These are phyloP conservation scores for Aegle marmelos DNA, from an alignment of 345 rosid genomes.

Conservation along the genomic window DNA sequence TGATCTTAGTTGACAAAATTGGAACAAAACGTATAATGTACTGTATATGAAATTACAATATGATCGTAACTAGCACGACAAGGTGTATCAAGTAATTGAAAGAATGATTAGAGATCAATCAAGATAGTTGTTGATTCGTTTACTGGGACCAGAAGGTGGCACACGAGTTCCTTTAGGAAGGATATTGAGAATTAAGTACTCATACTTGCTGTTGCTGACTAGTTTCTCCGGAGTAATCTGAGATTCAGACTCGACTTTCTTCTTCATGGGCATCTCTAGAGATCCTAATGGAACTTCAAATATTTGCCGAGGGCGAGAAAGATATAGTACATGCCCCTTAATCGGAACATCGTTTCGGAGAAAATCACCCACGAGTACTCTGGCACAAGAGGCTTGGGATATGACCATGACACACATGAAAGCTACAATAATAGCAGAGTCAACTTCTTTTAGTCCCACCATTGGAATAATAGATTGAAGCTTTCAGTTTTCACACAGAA, in stretches of 20 bases:
- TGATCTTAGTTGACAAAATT: neutral
- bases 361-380: slow-evolving; percentile 8
- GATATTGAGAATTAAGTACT: slow-evolving; percentile 24
- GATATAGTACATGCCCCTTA: neutral
- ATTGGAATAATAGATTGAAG: neutral
- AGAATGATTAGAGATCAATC: slow-evolving; percentile 5
- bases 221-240: neutral
- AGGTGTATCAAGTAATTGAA: neutral
- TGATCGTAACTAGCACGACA: neutral
- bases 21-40: neutral
- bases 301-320: neutral
- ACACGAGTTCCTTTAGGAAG: slow-evolving; percentile 22
- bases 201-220: neutral
- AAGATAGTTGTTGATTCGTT: slow-evolving; percentile 17
- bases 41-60: neutral
- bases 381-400: slow-evolving; percentile 14
- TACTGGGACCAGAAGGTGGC: slow-evolving; percentile 37
- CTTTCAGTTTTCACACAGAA: neutral
- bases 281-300: neutral
- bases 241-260: neutral
- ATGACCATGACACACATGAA: neutral
- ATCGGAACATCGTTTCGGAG: neutral
- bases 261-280: neutral
- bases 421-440: neutral
- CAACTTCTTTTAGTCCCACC: neutral